Conservation (phyloP, 129 eudicot species). For the Lonicera japonica region DNA sequence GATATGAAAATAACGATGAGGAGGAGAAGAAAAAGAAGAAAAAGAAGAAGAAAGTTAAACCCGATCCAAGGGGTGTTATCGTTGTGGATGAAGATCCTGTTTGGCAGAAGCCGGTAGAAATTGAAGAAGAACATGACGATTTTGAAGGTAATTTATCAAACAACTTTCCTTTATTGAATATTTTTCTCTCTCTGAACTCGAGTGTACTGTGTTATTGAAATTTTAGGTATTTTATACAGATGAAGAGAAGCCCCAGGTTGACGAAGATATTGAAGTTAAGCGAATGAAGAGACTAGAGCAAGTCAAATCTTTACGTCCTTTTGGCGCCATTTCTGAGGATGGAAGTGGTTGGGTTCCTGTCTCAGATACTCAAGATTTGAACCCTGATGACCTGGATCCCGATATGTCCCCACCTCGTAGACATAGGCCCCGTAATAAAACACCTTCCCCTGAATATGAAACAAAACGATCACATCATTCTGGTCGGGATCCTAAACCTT, state of each 20-base stretch:
- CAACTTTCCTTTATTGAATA: background rate
- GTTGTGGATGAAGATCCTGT: slow-evolving; percentile 90
- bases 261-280: slow-evolving; percentile 90
- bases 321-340: slow-evolving; percentile 83
- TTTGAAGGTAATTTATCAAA: slow-evolving; percentile 49
- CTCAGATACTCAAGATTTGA: slow-evolving; percentile 25
- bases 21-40: slow-evolving; percentile 60
- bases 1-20: slow-evolving; percentile 50
- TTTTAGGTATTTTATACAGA: slow-evolving; percentile 24
- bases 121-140: slow-evolving; percentile 64
- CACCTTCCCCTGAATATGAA: no score
- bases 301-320: slow-evolving; percentile 50
- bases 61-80: slow-evolving; percentile 48
- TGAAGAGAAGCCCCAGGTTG: slow-evolving; percentile 84
- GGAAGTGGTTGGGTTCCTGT: slow-evolving; percentile 96
- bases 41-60: slow-evolving; percentile 46
- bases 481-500: no score
- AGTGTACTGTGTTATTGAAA: background rate
- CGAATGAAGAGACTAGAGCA: slow-evolving; percentile 84
- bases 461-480: no score
- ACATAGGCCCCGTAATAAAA: background rate
- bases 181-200: background rate
- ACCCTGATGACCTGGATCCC: slow-evolving; percentile 22
- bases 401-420: slow-evolving; percentile 64
- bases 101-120: slow-evolving; percentile 81